phyloP scores from a whole-genome alignment of 805 yeast species.

The Pichia manshurica region DNA sequence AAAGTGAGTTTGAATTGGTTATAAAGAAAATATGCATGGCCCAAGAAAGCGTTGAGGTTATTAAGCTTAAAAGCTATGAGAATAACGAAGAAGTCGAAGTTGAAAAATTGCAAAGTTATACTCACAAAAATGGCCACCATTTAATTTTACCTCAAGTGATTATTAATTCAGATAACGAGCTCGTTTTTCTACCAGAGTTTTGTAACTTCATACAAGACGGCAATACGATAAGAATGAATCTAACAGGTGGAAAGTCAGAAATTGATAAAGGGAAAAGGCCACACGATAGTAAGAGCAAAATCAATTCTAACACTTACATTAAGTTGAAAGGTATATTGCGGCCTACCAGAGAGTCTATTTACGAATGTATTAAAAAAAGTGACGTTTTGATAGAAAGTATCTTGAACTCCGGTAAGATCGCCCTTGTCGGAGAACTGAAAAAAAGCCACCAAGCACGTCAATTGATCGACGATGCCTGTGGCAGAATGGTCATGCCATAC shows the following conservation, averaged over 20 bases:
- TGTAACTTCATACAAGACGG: constrained; percentile 3
- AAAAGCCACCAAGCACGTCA: not conserved
- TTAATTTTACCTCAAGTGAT: constrained; percentile 11
- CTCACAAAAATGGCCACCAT: not conserved
- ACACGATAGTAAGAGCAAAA: not conserved
- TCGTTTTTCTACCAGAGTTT: constrained; percentile 10
- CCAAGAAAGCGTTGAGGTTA: not conserved
- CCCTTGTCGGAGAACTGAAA: constrained; percentile 2
- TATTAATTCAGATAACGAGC: not conserved
- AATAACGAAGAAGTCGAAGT: not conserved
- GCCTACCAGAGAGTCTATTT: constrained; percentile 5
- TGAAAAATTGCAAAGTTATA: not conserved
- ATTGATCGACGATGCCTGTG: not conserved
- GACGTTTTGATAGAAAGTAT: constrained; percentile 8
- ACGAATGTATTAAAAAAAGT: constrained; percentile 10
- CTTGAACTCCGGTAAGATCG: constrained; percentile 2
- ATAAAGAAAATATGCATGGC: constrained; percentile 4
- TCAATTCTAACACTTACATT: not conserved
- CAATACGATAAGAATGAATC: not conserved
- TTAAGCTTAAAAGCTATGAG: not conserved
- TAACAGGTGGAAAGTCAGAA: not conserved
- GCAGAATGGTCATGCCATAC: not conserved
- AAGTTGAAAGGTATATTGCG: constrained; percentile 10
- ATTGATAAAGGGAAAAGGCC: not conserved
- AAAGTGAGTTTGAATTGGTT: not conserved